phyloP scores from a whole-genome alignment of 176 grass and related monocot genomes.

The Carex myosuroides region DNA sequence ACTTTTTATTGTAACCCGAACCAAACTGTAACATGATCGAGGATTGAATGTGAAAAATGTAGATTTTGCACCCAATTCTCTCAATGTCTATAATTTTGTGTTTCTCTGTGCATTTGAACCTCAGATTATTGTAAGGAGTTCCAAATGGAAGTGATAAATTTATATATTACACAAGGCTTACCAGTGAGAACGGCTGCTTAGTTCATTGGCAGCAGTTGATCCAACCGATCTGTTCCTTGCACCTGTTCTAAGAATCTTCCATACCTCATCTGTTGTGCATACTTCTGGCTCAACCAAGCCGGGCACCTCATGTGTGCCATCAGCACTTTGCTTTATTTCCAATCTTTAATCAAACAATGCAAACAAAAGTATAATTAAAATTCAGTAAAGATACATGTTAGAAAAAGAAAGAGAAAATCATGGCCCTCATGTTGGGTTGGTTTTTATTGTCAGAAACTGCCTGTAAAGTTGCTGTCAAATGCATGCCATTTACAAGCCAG shows the following conservation, averaged over 20 bases:
- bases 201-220: slow-evolving; percentile 78
- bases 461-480: neutral
- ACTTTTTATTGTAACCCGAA: slow-evolving; percentile 67
- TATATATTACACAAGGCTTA: slow-evolving; percentile 12
- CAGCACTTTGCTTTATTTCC: slow-evolving; percentile 75
- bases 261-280: slow-evolving; percentile 53
- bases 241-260: slow-evolving; percentile 68
- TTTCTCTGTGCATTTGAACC: neutral
- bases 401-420: neutral
- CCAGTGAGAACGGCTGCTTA: slow-evolving; percentile 93
- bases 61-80: neutral
- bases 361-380: slow-evolving; percentile 10
- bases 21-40: slow-evolving; percentile 46
- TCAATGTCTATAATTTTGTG: neutral
- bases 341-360: slow-evolving; percentile 45
- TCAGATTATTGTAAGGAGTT: neutral
- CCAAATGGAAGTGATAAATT: slow-evolving; percentile 4
- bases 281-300: slow-evolving; percentile 68
- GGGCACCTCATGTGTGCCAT: slow-evolving; percentile 77
- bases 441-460: neutral
- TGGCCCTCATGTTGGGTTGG: neutral
- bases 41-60: neutral
- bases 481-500: neutral
- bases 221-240: slow-evolving; percentile 82
- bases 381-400: neutral